These are phyloP conservation scores for Agastache rugosa DNA, from an alignment of 257 asterid genomes.

Conservation along the genomic window DNA sequence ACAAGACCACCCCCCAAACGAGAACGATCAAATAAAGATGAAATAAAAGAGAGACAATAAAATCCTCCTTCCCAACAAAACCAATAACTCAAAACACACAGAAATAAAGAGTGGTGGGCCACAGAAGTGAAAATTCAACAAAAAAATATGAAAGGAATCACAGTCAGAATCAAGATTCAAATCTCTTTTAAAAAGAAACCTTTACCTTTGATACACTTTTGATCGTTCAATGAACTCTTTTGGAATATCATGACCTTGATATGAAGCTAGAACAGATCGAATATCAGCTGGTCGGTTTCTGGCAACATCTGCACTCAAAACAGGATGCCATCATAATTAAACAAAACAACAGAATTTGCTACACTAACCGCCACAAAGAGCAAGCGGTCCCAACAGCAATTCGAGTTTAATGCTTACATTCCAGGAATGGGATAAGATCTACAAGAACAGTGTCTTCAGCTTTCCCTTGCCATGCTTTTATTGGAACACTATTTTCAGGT, in stretches of 20 bases:
- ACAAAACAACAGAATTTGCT: neutral
- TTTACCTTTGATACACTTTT: constrained; percentile 73
- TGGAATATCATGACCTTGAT: constrained; percentile 79
- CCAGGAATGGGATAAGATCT: constrained; percentile 91
- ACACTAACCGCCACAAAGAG: constrained; percentile 26
- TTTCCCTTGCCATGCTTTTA: constrained; percentile 86
- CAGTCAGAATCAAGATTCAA: neutral
- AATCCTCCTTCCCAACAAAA: neutral
- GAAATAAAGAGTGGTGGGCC: neutral
- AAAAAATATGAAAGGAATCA: neutral
- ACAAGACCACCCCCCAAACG: neutral
- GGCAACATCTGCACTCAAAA: constrained; percentile 73
- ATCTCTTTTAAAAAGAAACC: constrained; percentile 17
- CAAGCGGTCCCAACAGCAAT: constrained; percentile 5
- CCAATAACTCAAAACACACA: neutral
- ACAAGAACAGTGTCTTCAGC: constrained; percentile 80
- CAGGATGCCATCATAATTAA: constrained; percentile 16
- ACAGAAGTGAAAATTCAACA: neutral
- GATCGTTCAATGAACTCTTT: constrained; percentile 90
- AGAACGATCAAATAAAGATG: too few species aligned
- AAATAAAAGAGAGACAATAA: neutral
- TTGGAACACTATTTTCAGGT: constrained; percentile 68
- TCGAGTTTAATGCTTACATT: constrained; percentile 60
- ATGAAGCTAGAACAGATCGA: constrained; percentile 81
- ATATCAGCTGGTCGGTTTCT: constrained; percentile 77